phyloP scores from a whole-genome alignment of 2,329 filamentous ascomycete species.

The Chrysoporthe austroafricana region DNA sequence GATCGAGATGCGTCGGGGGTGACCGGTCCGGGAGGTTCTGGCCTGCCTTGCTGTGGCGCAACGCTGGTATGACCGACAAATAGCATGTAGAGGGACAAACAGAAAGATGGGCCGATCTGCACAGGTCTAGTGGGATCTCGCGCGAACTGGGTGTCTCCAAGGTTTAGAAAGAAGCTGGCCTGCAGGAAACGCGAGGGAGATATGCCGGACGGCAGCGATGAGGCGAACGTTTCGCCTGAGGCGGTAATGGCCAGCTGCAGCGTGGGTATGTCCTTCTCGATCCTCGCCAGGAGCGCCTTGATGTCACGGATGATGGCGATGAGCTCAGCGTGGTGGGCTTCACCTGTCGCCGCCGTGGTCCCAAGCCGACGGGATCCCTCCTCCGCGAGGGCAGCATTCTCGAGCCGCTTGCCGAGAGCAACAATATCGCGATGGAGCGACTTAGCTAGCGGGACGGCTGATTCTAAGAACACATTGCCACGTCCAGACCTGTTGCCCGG shows the following conservation, averaged over 20 bases:
- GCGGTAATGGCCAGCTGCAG: conserved; percentile 94
- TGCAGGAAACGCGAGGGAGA: conserved; percentile 91
- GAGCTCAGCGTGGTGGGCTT: conserved; percentile 66
- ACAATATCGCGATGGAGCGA: conserved; percentile 83
- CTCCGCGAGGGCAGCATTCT: conserved; percentile 68
- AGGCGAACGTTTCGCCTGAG: conserved; percentile 85
- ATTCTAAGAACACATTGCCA: conserved; percentile 70
- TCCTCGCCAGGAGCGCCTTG: conserved; percentile 71
- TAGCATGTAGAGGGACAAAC: conserved; percentile 90
- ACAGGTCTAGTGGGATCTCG: conserved; percentile 65
- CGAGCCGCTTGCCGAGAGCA: conserved; percentile 73
- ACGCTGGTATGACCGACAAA: conserved; percentile 72
- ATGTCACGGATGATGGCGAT: conserved; percentile 74
- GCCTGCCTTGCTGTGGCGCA: neutral
- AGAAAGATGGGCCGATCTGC: conserved; percentile 87
- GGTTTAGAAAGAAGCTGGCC: conserved; percentile 86
- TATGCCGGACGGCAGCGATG: conserved; percentile 77
- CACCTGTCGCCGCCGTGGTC: conserved; percentile 52
- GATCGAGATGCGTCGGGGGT: conserved; percentile 27
- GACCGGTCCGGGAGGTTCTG: conserved; percentile 9
- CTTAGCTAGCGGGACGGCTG: conserved; percentile 81
- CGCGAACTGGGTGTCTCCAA: conserved; percentile 83
- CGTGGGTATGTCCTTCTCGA: conserved; percentile 89
- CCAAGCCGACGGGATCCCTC: conserved; percentile 52
- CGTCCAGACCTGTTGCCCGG: conserved; percentile 49